Evolutionary conservation across 2,329 filamentous ascomycete genomes (phyloP), one percentile per base, ranked within the genome.

Genomic region (Aureobasidium mangrovei): DNA sequence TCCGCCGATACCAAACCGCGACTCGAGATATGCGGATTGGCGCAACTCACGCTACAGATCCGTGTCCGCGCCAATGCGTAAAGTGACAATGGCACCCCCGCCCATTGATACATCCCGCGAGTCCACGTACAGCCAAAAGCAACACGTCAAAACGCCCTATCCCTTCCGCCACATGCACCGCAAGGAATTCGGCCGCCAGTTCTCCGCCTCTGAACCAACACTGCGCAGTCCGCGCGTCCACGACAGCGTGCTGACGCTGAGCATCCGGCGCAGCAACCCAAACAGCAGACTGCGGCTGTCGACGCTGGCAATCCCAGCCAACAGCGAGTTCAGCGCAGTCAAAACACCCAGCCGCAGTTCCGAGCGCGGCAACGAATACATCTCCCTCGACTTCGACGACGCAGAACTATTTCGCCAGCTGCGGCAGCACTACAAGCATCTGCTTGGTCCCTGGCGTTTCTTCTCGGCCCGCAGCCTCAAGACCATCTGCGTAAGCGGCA

Each of bases 301-400:
- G 1, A 63, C 51, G 7, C 46, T 69, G 26, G 63, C 56, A 2
- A 62, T 69, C 4, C 67, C 67, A 0, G 60, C 64, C 3, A 58
- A 61, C 3, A 60, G 63, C 32, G 59, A 62, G 51, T 65, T 60
- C 57, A 60, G 59, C 56, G 59, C 58, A 7, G 57, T 61, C 8
- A 53, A 62, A 26, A 56, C 58, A 39, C 32, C 56, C 2, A 40
- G 55, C 26, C 54, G 41, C 26, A 46, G 53, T 26, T 52, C 53
- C 10, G 54, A 58, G 8, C 58, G 56, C 40, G 59, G 64, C 45
- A 58, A 59, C 36, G 57, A 62, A 44, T 64, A 62, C 56, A 54
- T 56, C 43, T 48, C 58, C 27, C 56, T 57, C 6, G 61, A 64
- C 29, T 70, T 64, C 54, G 69, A 71, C 54, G 69, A 71, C 35